Percentiles rank a stretch among this genome's conserved stretches.
Evolutionary conservation across 1,284 basidiomycete species (phyloP).

Genomic region (Cutaneotrichosporon cavernicola): DNA sequence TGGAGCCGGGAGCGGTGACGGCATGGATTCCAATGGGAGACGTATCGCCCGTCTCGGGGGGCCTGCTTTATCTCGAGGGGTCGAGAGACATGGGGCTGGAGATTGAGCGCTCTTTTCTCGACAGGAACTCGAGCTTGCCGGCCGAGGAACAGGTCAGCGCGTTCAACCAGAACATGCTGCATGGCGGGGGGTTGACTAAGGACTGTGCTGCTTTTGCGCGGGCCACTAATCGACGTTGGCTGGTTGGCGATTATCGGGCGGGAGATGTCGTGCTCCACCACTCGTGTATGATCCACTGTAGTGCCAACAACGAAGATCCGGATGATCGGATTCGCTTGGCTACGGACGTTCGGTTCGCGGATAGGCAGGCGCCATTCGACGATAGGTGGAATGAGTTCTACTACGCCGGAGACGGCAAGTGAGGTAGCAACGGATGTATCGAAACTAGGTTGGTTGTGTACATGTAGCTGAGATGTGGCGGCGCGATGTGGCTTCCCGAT

Average conservation of each 20-base stretch:
- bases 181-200: constrained; percentile 18
- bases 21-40: constrained; percentile 40
- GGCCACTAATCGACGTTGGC: constrained; percentile 20
- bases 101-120: constrained; percentile 30
- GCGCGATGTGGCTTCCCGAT: no score
- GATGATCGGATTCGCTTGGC: constrained; percentile 21
- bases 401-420: constrained; percentile 5
- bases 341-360: constrained; percentile 23
- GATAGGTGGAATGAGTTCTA: constrained; percentile 21
- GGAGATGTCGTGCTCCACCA: constrained; percentile 32
- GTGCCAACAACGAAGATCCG: constrained; percentile 21
- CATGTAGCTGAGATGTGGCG: neutral
- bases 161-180: constrained; percentile 34
- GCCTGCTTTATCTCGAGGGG: constrained; percentile 37
- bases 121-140: constrained; percentile 17
- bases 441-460: no score
- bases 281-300: constrained; percentile 22
- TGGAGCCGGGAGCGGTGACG: constrained; percentile 26
- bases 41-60: constrained; percentile 28
- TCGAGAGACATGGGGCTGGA: constrained; percentile 25
- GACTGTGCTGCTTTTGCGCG: constrained; percentile 17
- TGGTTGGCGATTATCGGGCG: constrained; percentile 24
- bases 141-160: constrained; percentile 29
- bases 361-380: constrained; percentile 17
- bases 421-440: no score